Percentiles rank a stretch among this genome's conserved stretches.
Evolutionary conservation across 768 basidiomycete genomes (phyloP).

Genomic region (Hebeloma cylindrosporum): DNA sequence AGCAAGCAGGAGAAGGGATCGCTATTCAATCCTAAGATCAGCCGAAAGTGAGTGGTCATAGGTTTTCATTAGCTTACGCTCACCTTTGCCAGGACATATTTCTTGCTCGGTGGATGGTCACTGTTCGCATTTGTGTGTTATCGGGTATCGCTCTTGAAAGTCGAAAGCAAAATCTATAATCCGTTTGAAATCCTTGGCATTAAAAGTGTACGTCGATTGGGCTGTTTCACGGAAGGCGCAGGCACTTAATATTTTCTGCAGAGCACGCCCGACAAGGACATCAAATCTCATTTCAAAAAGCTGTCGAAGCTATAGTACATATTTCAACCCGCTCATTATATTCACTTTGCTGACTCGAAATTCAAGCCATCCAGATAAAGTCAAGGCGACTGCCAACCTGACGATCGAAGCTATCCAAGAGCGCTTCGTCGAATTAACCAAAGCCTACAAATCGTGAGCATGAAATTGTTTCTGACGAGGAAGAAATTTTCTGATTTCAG

Average conservation of each 20-base stretch:
- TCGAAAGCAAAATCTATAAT: conserved; percentile 78
- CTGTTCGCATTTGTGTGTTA: conserved; percentile 67
- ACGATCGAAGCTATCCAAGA: conserved; percentile 85
- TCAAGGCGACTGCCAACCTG: conserved; percentile 75
- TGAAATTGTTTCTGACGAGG: background rate
- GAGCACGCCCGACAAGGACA: conserved; percentile 80
- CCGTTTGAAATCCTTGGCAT: conserved; percentile 94
- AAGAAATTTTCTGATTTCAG: background rate
- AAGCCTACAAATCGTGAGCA: conserved; percentile 92
- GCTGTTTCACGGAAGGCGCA: background rate
- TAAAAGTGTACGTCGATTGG: conserved; percentile 46
- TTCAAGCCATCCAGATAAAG: conserved; percentile 99
- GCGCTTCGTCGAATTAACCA: conserved; percentile 90
- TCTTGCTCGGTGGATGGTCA: conserved; percentile 74
- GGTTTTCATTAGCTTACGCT: background rate
- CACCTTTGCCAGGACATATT: conserved; percentile 45
- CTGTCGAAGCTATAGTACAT: conserved; percentile 83
- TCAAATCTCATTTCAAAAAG: conserved; percentile 94
- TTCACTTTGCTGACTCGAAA: background rate
- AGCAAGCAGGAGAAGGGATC: conserved; percentile 45
- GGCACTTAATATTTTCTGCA: conserved; percentile 27
- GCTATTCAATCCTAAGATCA: conserved; percentile 46
- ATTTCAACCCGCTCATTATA: background rate
- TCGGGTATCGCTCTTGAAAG: conserved; percentile 54
- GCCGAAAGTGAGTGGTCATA: conserved; percentile 45